Base-by-base conservation (phyloP, 805 yeast genomes). In the Metschnikowia koreensis region DNA sequence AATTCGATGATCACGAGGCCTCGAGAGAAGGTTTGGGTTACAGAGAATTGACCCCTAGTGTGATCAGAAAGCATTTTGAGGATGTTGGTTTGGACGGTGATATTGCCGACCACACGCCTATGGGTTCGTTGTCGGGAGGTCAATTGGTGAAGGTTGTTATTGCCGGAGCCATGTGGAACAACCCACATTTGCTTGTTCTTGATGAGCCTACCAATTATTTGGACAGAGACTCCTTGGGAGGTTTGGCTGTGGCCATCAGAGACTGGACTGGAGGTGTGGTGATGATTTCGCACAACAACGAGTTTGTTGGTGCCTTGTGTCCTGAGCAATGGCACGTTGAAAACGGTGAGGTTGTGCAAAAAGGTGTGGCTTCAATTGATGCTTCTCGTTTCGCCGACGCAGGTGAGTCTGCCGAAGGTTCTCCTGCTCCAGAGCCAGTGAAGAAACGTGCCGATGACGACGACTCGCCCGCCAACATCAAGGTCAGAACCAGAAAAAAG, bases 101-200 rank as follows among this genome's bases (percentile, higher is more conserved):
- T 66, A 92, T 93, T 74, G 98, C 98, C 38, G 97, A 94, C 71
- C 98, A 93, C 71, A 93, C 97, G 16, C 97, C 97, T 48, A 77
- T 93, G 81, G 97, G 98, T 26, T 89, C 97, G 7, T 79, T 93
- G 58, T 91, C 97, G 27, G 99, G 99, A 69, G 99, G 99, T 64
- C 99, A 93, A 76, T 81, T 93, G 68, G 99, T 93, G 55, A 93
- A 93, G 74, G 98, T 93, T 57, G 99, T 93, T 54, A 93, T 93
- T 76, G 98, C 98, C 12, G 99, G 98, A 74, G 97, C 98, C 58
- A 93, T 93, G 94, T 93, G 99, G 99, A 93, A 94, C 75, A 94
- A 93, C 68, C 99, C 99, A 16, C 99, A 93, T 71, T 81, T 93
- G 71, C 81, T 93, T 58, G 99, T 93, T 41, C 80, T 93, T 55